Conservation (phyloP, 805 yeast genomes). For the Saccharomyces paradoxus region DNA sequence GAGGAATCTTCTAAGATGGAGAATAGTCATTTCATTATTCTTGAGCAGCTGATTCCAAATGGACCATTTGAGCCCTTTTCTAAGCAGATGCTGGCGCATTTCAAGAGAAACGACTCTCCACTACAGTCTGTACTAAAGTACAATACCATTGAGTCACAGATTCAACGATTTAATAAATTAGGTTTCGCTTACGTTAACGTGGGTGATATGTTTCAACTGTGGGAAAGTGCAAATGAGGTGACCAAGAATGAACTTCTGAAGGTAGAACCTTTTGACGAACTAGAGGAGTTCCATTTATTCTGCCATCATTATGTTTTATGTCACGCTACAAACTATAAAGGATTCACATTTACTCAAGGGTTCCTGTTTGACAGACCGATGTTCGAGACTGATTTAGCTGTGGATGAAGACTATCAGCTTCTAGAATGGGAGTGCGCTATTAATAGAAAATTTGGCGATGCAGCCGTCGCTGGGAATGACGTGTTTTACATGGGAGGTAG, state of each 20-base stretch:
- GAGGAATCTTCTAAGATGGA: constrained; percentile 36
- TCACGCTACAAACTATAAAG: constrained; percentile 46
- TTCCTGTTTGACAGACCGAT: constrained; percentile 2
- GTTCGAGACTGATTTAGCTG: background rate
- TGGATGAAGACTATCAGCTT: background rate
- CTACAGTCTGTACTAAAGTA: constrained; percentile 55
- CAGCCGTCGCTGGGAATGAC: constrained; percentile 4
- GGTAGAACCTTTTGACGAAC: constrained; percentile 71
- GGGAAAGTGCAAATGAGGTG: constrained; percentile 42
- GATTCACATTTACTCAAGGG: constrained; percentile 6
- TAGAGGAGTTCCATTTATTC: constrained; percentile 71
- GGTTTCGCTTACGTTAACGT: constrained; percentile 46
- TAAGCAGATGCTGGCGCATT: constrained; percentile 66
- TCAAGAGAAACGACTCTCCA: constrained; percentile 57
- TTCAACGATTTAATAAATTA: constrained; percentile 37
- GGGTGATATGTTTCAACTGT: constrained; percentile 47
- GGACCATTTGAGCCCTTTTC: constrained; percentile 62
- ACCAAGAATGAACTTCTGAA: constrained; percentile 35
- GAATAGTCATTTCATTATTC: constrained; percentile 50
- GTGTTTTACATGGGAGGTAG: constrained; percentile 34
- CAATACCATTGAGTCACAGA: constrained; percentile 44
- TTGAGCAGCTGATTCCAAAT: constrained; percentile 67
- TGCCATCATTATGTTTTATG: constrained; percentile 66
- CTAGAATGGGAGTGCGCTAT: constrained; percentile 1
- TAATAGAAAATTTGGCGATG: constrained; percentile 22